These are phyloP conservation scores for Phytopythium helicoides DNA, from an alignment of 352 stramenopile species.

Conservation along the genomic window DNA sequence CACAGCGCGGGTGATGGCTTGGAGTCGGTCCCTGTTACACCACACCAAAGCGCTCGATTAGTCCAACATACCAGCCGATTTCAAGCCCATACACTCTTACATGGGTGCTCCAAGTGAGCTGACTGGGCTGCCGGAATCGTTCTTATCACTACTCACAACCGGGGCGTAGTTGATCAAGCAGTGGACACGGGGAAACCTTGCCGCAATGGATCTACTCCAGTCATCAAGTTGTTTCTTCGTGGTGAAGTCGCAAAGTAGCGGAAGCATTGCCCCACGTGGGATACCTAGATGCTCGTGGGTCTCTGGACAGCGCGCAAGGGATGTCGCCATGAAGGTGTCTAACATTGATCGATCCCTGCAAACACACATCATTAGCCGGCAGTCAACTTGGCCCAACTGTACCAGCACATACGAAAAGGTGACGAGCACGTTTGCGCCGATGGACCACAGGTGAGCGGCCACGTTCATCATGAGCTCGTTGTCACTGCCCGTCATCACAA, in stretches of 20 bases:
- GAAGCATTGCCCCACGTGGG: conserved; percentile 51
- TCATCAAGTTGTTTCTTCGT: conserved; percentile 49
- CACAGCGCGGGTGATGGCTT: conserved; percentile 26
- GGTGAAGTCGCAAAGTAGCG: conserved; percentile 46
- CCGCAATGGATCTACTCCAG: conserved; percentile 51
- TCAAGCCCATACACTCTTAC: background rate
- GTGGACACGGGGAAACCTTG: conserved; percentile 64
- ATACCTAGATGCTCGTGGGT: conserved; percentile 25
- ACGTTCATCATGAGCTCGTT: conserved; percentile 38
- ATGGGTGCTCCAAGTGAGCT: conserved; percentile 8
- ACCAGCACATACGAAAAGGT: conserved; percentile 49
- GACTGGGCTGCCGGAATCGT: conserved; percentile 14
- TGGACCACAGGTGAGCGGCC: conserved; percentile 62
- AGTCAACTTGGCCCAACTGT: too few relatives aligned
- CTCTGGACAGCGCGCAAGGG: conserved; percentile 49
- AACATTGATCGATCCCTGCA: conserved; percentile 36
- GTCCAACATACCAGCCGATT: background rate
- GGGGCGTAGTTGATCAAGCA: conserved; percentile 64
- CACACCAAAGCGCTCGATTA: background rate
- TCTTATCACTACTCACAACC: conserved; percentile 12
- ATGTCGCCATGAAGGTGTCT: conserved; percentile 53
- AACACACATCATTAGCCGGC: background rate
- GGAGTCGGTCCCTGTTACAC: conserved; percentile 21
- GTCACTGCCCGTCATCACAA: conserved; percentile 63
- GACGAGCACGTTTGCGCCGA: conserved; percentile 62